Evolutionary conservation across 495 filamentous ascomycete genomes (phyloP).

Genomic region (Penicillium goetzii): DNA sequence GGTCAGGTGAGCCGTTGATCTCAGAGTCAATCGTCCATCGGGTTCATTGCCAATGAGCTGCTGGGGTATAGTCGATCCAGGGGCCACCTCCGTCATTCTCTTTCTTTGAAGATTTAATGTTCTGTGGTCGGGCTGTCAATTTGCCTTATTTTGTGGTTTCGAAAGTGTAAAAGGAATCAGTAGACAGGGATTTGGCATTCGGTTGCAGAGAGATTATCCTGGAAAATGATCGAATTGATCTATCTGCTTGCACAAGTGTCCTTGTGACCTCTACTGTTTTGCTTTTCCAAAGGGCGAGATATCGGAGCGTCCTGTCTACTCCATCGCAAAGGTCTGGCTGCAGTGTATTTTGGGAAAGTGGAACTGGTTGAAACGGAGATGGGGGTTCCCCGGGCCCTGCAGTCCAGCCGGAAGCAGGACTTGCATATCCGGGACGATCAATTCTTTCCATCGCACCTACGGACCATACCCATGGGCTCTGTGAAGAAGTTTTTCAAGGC

Average conservation of each 20-base stretch:
- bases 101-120: not conserved
- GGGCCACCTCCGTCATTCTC: conserved; percentile 8
- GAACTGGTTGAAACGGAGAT: conserved; percentile 22
- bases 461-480: not conserved
- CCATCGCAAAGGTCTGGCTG: conserved; percentile 12
- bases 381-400: conserved; percentile 18
- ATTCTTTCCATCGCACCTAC: conserved; percentile 9
- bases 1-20: conserved; percentile 30
- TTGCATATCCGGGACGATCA: conserved; percentile 33
- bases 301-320: conserved; percentile 6
- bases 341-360: conserved; percentile 13
- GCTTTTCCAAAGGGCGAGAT: conserved; percentile 15
- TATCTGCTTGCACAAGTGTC: not conserved
- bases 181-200: not conserved
- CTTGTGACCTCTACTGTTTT: conserved; percentile 19
- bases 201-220: not conserved
- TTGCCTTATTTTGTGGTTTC: not conserved
- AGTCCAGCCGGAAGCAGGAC: conserved; percentile 31
- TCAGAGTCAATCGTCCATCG: conserved; percentile 21
- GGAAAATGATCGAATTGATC: conserved; percentile 7
- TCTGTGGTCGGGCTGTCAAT: not conserved
- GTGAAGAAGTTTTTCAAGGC: not conserved
- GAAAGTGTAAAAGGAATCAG: not conserved
- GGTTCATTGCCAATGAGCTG: conserved; percentile 17
- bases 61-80: not conserved